Base-by-base conservation (phyloP, 225 moss, liverwort and hornwort genomes). In the Bryoerythrophyllum caledonicum region DNA sequence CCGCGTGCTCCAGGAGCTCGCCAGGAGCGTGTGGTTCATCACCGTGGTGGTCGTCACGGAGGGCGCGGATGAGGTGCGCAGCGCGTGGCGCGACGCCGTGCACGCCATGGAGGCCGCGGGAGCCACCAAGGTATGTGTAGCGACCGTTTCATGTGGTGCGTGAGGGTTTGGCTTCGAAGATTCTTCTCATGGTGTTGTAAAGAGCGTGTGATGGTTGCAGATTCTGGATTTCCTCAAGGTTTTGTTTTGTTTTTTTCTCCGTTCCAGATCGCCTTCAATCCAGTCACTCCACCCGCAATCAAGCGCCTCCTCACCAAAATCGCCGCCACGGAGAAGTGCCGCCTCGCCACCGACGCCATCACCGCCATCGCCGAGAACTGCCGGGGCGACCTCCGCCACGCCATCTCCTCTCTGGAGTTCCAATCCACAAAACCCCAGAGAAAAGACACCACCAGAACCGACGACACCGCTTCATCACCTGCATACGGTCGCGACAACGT, bases 321-420 rank as follows among this genome's bases (percentile, higher is more conserved):
- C 54, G 86, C 84, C 34, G 32, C 70, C 8, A 52, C 67, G 32
- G 99, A 99, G 73, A 89, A 86, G 38, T 94, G 83, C 71, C 81
- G 79, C 35, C 72, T 87, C 21, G 81, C 93, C n/a, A 60, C 71
- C 8, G 88, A 73, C 63, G 82, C 79, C 44, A 71, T 95, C 43
- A 81, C 87, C 34, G 85, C 84, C 20, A 89, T 99, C 40, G 91
- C 97, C 51, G 91, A 93, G 49, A 89, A 85, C 55, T 95, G 87
- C 73, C 82, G 82, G 56, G 95, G 99, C 60, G 95, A 99, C 70
- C 86, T 99, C 78, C 90, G 95, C 67, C 93, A 95, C 77, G 95
- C 95, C 10, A 80, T 99, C 65, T 85, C 90, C 15, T 88, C 91
- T 17, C 83, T 99, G 34, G 91, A 99, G 76, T 99, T 99, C 78